Percentiles rank a stretch among this genome's conserved stretches.
Evolutionary conservation across 208 protist genomes (phyloP).

Genomic region (Trypanosomatidae sp.): DNA sequence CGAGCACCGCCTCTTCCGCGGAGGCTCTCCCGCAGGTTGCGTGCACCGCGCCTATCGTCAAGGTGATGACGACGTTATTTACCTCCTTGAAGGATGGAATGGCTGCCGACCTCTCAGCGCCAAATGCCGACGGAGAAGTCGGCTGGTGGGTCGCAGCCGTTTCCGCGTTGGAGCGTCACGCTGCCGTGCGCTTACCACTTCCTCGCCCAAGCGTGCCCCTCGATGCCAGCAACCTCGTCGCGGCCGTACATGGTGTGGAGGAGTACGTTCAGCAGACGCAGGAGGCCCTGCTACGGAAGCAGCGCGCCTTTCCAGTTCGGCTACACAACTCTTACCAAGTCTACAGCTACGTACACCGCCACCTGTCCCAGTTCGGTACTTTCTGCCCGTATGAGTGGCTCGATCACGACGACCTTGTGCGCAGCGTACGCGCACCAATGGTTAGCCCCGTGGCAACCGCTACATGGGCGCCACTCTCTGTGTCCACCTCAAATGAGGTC

Average conservation of each 20-base stretch:
- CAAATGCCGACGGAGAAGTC: background rate
- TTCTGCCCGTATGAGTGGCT: conserved; percentile 88
- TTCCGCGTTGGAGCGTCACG: conserved; percentile 8
- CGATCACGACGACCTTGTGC: conserved; percentile 55
- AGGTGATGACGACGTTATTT: conserved; percentile 28
- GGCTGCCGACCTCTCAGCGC: background rate
- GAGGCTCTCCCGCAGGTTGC: conserved; percentile 16
- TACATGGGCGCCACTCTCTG: background rate
- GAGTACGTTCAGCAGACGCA: conserved; percentile 34
- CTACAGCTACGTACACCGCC: conserved; percentile 21
- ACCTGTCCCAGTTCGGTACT: conserved; percentile 67
- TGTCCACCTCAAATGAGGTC: background rate
- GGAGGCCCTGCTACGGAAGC: conserved; percentile 33
- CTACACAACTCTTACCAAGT: conserved; percentile 54
- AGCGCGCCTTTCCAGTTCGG: conserved; percentile 52
- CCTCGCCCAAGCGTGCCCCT: conserved; percentile 31
- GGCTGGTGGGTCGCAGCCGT: background rate
- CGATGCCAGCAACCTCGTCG: conserved; percentile 49
- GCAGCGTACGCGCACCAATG: conserved; percentile 8
- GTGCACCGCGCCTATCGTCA: conserved; percentile 28
- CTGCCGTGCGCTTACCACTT: conserved; percentile 30
- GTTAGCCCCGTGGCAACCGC: conserved; percentile 4
- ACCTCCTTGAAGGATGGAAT: background rate
- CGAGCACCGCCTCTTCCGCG: conserved; percentile 34
- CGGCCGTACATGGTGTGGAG: conserved; percentile 59